Percentiles rank a stretch among this genome's conserved stretches.
Evolutionary conservation across 2,329 filamentous ascomycete species (phyloP).

Genomic region (Rutstroemia sp.): DNA sequence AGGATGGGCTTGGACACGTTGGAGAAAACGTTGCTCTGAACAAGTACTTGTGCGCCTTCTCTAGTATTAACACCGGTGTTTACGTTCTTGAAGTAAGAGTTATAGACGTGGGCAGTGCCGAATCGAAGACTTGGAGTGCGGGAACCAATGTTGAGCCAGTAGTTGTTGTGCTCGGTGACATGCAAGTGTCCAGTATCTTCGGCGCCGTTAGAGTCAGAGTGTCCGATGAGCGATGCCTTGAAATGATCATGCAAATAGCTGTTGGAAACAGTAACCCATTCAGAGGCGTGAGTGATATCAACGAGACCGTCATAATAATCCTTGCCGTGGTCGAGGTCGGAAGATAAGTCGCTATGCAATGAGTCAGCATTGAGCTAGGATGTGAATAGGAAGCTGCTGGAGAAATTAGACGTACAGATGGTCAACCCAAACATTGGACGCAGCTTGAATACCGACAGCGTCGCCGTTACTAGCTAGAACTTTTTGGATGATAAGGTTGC

Average conservation of each 20-base stretch:
- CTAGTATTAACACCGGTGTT: slow-evolving; percentile 50
- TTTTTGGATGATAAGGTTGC: slow-evolving; percentile 46
- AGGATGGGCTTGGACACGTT: slow-evolving; percentile 33
- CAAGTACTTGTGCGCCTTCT: slow-evolving; percentile 47
- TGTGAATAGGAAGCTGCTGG: not conserved
- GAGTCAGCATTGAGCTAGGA: not conserved
- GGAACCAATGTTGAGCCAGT: slow-evolving; percentile 20
- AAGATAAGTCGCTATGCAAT: slow-evolving; percentile 25
- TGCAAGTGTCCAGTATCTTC: slow-evolving; percentile 25
- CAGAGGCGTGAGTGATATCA: slow-evolving; percentile 38
- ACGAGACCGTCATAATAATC: slow-evolving; percentile 37
- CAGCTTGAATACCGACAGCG: slow-evolving; percentile 40
- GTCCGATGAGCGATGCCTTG: slow-evolving; percentile 25
- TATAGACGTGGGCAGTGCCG: slow-evolving; percentile 50
- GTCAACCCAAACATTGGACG: slow-evolving; percentile 37
- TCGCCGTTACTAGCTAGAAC: slow-evolving; percentile 41
- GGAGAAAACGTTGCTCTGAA: slow-evolving; percentile 45
- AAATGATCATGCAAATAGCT: slow-evolving; percentile 38
- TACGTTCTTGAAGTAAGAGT: slow-evolving; percentile 40
- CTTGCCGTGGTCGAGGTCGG: slow-evolving; percentile 32
- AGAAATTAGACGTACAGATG: not conserved
- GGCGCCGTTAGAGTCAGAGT: slow-evolving; percentile 23
- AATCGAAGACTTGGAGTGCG: slow-evolving; percentile 53
- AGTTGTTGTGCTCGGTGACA: slow-evolving; percentile 24
- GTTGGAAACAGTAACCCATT: slow-evolving; percentile 37